These are phyloP conservation scores for Gossypioides kirkii DNA, from an alignment of 345 rosid species.

Conservation along the genomic window DNA sequence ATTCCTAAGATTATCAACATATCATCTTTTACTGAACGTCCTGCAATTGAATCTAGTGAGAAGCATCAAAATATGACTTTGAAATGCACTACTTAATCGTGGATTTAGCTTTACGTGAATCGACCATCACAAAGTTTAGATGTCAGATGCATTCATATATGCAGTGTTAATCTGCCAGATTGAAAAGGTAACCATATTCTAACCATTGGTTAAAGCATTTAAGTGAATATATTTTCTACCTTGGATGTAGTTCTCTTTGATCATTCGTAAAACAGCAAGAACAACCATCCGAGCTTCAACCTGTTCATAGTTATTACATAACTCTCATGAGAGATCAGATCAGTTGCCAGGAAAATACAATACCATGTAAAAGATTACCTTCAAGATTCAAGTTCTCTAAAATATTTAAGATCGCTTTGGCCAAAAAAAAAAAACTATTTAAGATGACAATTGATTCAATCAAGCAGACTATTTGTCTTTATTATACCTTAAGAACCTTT, in stretches of 20 bases:
- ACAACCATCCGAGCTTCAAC: conserved; percentile 90
- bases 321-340: conserved; percentile 10
- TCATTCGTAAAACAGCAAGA: conserved; percentile 82
- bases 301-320: conserved; percentile 38
- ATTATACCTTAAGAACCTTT: too few species aligned
- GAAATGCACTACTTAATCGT: neutral
- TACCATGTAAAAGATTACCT: neutral
- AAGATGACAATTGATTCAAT: neutral
- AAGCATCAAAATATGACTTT: conserved; percentile 1
- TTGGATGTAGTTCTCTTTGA: conserved; percentile 64
- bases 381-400: conserved; percentile 1
- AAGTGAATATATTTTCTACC: conserved; percentile 33
- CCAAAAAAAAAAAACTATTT: neutral
- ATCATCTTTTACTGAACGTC: conserved; percentile 60
- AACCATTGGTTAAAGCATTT: neutral
- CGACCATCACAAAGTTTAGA: neutral
- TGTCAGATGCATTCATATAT: neutral
- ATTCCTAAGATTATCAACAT: conserved; percentile 62
- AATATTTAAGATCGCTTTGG: neutral
- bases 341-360: neutral
- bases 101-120: neutral
- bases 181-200: neutral
- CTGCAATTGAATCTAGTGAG: conserved; percentile 38
- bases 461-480: neutral
- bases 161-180: neutral